Conservation (phyloP, 805 yeast genomes). For the Scheffersomyces lignosus region DNA sequence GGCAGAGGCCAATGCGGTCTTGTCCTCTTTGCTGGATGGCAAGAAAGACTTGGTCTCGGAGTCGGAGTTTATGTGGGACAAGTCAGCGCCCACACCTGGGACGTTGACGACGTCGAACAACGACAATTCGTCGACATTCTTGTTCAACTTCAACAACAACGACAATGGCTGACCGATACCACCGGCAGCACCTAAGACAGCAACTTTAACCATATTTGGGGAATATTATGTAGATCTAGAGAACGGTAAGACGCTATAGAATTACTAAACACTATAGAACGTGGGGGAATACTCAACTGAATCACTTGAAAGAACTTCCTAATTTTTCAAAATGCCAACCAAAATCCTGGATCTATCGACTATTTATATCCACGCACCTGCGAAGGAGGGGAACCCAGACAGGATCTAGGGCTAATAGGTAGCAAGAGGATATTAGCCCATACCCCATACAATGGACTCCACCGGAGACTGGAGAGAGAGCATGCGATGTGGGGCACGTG, state of each 20-base stretch:
- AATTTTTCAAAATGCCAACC: too few species aligned
- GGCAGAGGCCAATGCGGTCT: constrained; percentile 45
- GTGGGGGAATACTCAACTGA: too few species aligned
- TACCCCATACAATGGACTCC: too few species aligned
- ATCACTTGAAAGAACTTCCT: too few species aligned
- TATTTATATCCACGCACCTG: too few species aligned
- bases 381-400: too few species aligned
- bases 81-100: constrained; percentile 87
- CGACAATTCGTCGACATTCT: constrained; percentile 62
- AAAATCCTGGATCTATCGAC: too few species aligned
- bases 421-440: too few species aligned
- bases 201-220: constrained; percentile 57
- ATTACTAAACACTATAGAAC: constrained; percentile 3
- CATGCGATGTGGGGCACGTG: too few species aligned
- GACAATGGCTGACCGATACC: constrained; percentile 95
- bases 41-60: constrained; percentile 59
- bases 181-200: constrained; percentile 90
- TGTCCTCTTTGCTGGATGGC: constrained; percentile 55
- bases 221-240: not conserved
- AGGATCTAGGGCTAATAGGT: too few species aligned
- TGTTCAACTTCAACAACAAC: constrained; percentile 70
- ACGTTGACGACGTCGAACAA: constrained; percentile 82
- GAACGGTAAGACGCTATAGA: constrained; percentile 1
- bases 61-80: constrained; percentile 77
- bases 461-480: too few species aligned